A percentile compares a stretch with the other conserved stretches of the same genome.
phyloP scores from a whole-genome alignment of 2,329 filamentous ascomycete species.

The Emmonsiellopsis sp. region DNA sequence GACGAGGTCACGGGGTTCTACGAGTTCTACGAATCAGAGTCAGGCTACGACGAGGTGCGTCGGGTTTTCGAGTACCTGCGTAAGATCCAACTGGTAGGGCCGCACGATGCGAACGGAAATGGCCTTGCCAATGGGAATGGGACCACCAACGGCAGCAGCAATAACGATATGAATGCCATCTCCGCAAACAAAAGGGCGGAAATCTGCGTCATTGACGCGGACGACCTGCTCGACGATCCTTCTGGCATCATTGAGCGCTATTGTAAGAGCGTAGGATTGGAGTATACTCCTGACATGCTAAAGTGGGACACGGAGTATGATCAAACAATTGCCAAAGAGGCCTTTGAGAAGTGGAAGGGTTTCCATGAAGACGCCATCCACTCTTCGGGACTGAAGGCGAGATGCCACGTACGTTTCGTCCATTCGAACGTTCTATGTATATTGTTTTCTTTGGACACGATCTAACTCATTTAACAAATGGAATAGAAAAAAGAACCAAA shows the following conservation, averaged over 20 bases:
- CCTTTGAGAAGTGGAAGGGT: conserved; percentile 94
- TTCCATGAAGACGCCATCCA: conserved; percentile 93
- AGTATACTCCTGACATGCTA: conserved; percentile 70
- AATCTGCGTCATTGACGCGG: conserved; percentile 84
- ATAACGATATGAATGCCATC: conserved; percentile 13
- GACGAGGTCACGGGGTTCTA: conserved; percentile 74
- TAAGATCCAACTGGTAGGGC: conserved; percentile 59
- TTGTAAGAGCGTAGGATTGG: conserved; percentile 70
- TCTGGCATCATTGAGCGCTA: conserved; percentile 65
- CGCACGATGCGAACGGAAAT: conserved; percentile 43
- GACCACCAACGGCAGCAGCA: conserved; percentile 16
- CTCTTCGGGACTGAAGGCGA: conserved; percentile 63
- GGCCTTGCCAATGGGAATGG: conserved; percentile 19
- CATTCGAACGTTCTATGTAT: too few relatives aligned
- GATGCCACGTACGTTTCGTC: conserved; percentile 30
- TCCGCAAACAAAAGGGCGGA: conserved; percentile 34
- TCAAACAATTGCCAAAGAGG: conserved; percentile 56
- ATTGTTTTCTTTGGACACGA: too few relatives aligned
- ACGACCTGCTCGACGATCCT: conserved; percentile 84
- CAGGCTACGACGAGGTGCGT: conserved; percentile 82
- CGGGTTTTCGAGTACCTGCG: conserved; percentile 78
- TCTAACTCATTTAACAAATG: conserved; percentile 3
- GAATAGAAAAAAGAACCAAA: conserved; percentile 24
- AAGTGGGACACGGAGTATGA: conserved; percentile 71
- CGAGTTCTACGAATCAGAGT: conserved; percentile 77